Evolutionary conservation across 306 rosid genomes (phyloP).

Genomic region (Vicia villosa): DNA sequence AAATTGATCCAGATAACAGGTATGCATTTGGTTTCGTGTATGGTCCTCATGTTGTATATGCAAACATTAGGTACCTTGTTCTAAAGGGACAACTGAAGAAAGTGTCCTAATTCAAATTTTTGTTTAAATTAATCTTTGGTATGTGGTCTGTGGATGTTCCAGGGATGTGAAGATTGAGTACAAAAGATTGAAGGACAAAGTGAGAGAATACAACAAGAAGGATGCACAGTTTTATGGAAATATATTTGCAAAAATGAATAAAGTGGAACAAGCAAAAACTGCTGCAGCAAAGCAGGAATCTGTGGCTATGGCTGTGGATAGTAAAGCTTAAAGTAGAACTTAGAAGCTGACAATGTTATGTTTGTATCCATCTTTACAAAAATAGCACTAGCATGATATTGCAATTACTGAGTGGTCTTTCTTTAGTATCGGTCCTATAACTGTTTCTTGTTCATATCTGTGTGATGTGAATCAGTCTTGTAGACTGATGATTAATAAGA

Average conservation of each 20-base stretch:
- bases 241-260: conserved; percentile 82
- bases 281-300: conserved; percentile 48
- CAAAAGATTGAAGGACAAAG: conserved; percentile 77
- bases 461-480: conserved; percentile 17
- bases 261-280: conserved; percentile 47
- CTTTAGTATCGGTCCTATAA: background rate
- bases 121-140: background rate
- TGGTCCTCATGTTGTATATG: background rate
- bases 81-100: background rate
- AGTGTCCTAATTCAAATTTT: background rate
- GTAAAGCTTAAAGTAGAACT: conserved; percentile 48
- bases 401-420: background rate
- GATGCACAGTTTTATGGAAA: conserved; percentile 81
- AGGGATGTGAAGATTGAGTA: conserved; percentile 90
- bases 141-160: conserved; percentile 2
- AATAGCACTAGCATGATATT: background rate
- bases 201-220: conserved; percentile 76
- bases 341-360: background rate
- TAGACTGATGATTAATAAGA: conserved; percentile 31
- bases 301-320: conserved; percentile 58
- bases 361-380: background rate
- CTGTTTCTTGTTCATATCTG: conserved; percentile 24
- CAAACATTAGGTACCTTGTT: background rate
- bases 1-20: conserved; percentile 88
- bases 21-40: background rate